A percentile compares a stretch with the other conserved stretches of the same genome.
Evolutionary conservation across 768 basidiomycete species (phyloP).

Genomic region (Leccinum subgranulosum): DNA sequence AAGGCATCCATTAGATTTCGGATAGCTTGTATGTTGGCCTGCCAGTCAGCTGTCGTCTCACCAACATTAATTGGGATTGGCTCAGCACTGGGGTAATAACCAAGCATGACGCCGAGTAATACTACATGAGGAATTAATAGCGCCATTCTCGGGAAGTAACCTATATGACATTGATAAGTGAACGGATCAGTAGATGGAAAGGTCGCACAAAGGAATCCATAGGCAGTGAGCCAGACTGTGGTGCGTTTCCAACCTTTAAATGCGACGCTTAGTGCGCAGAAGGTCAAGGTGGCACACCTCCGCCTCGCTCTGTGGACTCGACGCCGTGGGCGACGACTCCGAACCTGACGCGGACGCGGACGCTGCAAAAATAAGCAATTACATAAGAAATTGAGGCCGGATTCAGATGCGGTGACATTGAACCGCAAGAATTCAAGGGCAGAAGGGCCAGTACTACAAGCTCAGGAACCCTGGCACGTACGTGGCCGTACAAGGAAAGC

Average conservation of each 20-base stretch:
- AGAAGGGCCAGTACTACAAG: too few species aligned
- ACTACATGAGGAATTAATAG: slow-evolving; percentile 65
- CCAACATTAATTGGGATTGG: slow-evolving; percentile 37
- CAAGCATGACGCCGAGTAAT: slow-evolving; percentile 63
- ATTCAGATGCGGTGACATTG: too few species aligned
- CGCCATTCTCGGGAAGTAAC: slow-evolving; percentile 71
- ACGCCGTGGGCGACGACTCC: too few species aligned
- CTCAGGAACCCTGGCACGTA: too few species aligned
- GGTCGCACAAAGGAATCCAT: slow-evolving; percentile 77
- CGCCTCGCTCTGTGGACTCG: too few species aligned
- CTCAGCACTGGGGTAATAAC: slow-evolving; percentile 51
- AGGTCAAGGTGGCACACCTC: too few species aligned
- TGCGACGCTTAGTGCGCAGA: too few species aligned
- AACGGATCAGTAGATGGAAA: neutral
- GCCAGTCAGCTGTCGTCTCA: slow-evolving; percentile 77
- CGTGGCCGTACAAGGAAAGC: too few species aligned
- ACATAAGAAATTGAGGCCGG: too few species aligned
- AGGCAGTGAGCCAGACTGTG: slow-evolving; percentile 67
- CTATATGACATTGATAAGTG: slow-evolving; percentile 35
- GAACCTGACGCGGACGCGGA: too few species aligned
- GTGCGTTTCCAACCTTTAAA: slow-evolving; percentile 73
- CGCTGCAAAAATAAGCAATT: too few species aligned
- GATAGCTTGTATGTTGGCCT: slow-evolving; percentile 83
- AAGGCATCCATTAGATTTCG: slow-evolving; percentile 88
- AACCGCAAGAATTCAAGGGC: too few species aligned